These are phyloP conservation scores for Bondarzewia mesenterica DNA, from an alignment of 1,284 basidiomycete genomes.

Conservation along the genomic window DNA sequence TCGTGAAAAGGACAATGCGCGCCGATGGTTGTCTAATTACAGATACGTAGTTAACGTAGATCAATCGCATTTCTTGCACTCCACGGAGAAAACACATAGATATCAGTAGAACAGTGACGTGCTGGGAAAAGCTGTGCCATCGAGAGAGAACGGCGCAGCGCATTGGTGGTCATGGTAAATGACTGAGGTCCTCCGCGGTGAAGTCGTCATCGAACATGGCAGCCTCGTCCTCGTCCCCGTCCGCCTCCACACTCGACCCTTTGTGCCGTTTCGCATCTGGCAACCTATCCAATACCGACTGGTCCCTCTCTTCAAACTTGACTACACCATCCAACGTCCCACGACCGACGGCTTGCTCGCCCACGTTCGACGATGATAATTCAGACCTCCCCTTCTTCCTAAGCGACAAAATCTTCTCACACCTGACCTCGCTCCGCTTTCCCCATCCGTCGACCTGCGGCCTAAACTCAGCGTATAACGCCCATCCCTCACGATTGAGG, in stretches of 20 bases:
- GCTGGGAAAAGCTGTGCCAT: background rate
- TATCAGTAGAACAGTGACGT: conserved; percentile 8
- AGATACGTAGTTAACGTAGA: background rate
- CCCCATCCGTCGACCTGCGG: conserved; percentile 72
- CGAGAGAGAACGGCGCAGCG: background rate
- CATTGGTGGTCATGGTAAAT: conserved; percentile 8
- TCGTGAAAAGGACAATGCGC: background rate
- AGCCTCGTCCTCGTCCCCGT: background rate
- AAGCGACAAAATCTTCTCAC: conserved; percentile 50
- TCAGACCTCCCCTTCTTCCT: conserved; percentile 28
- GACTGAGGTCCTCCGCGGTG: conserved; percentile 25
- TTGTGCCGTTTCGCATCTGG: background rate
- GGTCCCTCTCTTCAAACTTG: conserved; percentile 1
- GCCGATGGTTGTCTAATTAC: background rate
- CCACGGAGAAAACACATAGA: conserved; percentile 6
- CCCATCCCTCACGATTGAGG: conserved; percentile 62
- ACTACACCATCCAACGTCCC: background rate
- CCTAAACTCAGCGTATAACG: conserved; percentile 71
- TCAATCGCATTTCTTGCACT: background rate
- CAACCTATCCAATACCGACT: background rate
- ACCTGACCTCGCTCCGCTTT: conserved; percentile 57
- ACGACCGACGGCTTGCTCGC: no score
- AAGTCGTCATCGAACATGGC: conserved; percentile 33
- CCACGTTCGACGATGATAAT: no score
- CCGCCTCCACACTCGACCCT: background rate